Evolutionary conservation across 2,329 filamentous ascomycete genomes (phyloP), one percentile per base, ranked within the genome.

Genomic region (Talaromyces verruculosus): DNA sequence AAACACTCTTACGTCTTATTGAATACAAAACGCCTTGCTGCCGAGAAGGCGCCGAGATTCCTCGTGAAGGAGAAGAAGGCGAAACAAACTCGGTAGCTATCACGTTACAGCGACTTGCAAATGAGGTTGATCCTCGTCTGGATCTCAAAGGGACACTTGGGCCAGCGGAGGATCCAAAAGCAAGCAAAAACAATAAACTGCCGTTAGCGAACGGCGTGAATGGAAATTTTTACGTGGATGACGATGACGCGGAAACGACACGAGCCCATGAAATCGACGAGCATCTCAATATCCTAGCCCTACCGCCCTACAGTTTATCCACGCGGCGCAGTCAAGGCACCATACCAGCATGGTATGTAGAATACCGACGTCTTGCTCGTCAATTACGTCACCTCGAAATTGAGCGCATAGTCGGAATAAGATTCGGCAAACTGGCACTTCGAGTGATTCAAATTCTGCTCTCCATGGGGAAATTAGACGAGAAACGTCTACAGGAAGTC

Each of bases 381-480:
- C 84, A 85, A 61, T 81, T 98, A 39, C 88, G 90, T 53, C 89
- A 93, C 72, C 81, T 86, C 5, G 92, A 97, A 75, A 82, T 98
- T 35, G 92, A 97, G 76, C 88, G 89, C 15, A 89, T 93, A 49
- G 89, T 98, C 65, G 87, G 90, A 68, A 87, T 92, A 62, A 87
- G 88, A 1, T 93, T 92, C 71, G 93, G 92, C 7, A 85, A 87
- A 7, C 83, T 90, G 57, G 92, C 92, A 0, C 85, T 94, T 19
- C 91, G 94, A 8, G 83, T 99, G n/a, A 86, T 93, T 22, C 90
- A 92, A 22, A 92, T 98, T 64, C 84, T 99, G 22, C 86, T 90
- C 45, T 89, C 91, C 66, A 92, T 93, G 74, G 95, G 95, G 63
- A 97, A 95, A 74, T 83, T 98, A n/a, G 94, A 98, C 70, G 95